phyloP scores from a whole-genome alignment of 352 stramenopile species.

The Aphanomyces invadans region DNA sequence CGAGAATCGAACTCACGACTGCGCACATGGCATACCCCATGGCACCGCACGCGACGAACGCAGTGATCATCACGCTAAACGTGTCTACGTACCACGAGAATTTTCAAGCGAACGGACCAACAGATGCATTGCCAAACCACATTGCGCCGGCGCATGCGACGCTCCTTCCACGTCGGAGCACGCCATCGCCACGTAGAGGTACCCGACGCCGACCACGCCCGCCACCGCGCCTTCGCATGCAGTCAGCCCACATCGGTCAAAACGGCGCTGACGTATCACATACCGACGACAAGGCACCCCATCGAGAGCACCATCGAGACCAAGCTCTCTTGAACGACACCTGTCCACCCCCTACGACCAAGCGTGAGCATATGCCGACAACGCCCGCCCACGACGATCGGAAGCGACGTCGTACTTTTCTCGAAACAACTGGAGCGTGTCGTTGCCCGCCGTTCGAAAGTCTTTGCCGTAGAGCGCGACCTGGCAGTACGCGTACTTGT shows the following conservation, averaged over 20 bases:
- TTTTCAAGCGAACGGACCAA: no score
- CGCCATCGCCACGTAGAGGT: slow-evolving; percentile 58
- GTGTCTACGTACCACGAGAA: slow-evolving; percentile 40
- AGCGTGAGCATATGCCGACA: no score
- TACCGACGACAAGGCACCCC: slow-evolving; percentile 70
- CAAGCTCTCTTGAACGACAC: slow-evolving; percentile 69
- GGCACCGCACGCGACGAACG: slow-evolving; percentile 58
- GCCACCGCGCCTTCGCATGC: slow-evolving; percentile 48
- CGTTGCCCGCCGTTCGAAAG: slow-evolving; percentile 57
- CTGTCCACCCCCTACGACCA: slow-evolving; percentile 57
- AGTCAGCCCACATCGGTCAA: neutral
- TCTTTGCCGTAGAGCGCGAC: slow-evolving; percentile 81
- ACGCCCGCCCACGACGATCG: neutral
- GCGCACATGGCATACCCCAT: slow-evolving; percentile 82
- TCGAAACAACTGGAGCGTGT: slow-evolving; percentile 77
- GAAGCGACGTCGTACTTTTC: slow-evolving; percentile 26
- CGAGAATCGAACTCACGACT: slow-evolving; percentile 73
- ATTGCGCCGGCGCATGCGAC: slow-evolving; percentile 34
- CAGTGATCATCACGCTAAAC: slow-evolving; percentile 74
- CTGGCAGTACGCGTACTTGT: slow-evolving; percentile 84
- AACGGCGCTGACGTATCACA: slow-evolving; percentile 16
- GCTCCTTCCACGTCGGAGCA: slow-evolving; percentile 49
- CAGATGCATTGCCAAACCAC: no score
- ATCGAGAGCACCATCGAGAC: slow-evolving; percentile 69
- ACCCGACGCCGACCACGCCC: slow-evolving; percentile 60